Base-by-base conservation (phyloP, 495 filamentous ascomycete genomes). In the Hyaloscypha finlandica region DNA sequence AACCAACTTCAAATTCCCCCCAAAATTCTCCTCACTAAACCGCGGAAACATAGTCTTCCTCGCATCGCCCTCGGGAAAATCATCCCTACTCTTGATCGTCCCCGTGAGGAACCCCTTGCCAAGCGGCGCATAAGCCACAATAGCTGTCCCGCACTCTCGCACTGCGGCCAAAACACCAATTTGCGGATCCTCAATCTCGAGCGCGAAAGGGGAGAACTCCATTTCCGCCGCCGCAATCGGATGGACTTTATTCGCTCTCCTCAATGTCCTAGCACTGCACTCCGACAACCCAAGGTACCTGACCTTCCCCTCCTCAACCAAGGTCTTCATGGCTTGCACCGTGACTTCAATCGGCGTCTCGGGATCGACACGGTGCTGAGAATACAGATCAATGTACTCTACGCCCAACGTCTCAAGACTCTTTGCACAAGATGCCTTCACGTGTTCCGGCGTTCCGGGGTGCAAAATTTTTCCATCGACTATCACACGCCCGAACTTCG, bases 1-100 rank as follows among this genome's bases (percentile, higher is more conserved):
- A 33, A 90, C 87, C 11, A 97, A 84, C 75, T 88, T 80, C 19
- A 93, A 66, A 78, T 97, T 97, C 67, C 86, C 79, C 58, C 85
- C 80, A 74, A 95, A 91, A 72, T 86, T 86, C 33, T 86, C 90
- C 8, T 84, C 83, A 67, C 84, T 78, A 81, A 92, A 96, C 30
- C 88, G 84, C 2, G 70, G 70, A 39, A 33, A 48, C 19, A 33
- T 20, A 0, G 30, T 22, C 9, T 53, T 25, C 4, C 61, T 56
- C 25, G 55, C 11, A 55, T 67, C 64, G 9, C 53, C 45, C 29
- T 51, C 61, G n/a, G 55, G 45, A 19, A 70, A 37, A 53, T 70
- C 68, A 29, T 59, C 59, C 22, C 31, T 9, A 12, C 22, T 63
- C 32, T 64, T 67, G 31, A 63, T 63, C 35, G 53, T 20, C 4